Percentiles rank a stretch among this genome's conserved stretches.
phyloP scores from a whole-genome alignment of 768 basidiomycete species.

The Suillus placidus region DNA sequence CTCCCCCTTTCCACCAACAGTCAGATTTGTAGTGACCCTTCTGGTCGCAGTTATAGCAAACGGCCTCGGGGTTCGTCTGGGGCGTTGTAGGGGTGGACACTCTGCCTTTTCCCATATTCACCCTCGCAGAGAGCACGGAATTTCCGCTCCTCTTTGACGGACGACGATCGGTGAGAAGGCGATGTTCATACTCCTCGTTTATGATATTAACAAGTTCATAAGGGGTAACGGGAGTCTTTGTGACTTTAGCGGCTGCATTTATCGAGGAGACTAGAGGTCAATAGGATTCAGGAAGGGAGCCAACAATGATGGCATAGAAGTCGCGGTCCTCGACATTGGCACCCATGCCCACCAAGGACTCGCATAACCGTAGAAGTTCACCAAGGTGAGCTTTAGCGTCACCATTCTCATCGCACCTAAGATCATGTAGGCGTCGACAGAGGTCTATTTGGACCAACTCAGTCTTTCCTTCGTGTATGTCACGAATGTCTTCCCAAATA shows the following conservation, averaged over 20 bases:
- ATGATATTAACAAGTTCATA: constrained; percentile 21
- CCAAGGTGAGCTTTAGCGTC: constrained; percentile 27
- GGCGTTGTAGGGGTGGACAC: too few relatives aligned
- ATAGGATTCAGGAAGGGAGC: constrained; percentile 28
- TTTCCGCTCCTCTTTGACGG: not conserved
- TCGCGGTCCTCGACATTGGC: constrained; percentile 21
- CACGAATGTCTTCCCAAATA: too few relatives aligned
- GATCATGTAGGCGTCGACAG: constrained; percentile 21
- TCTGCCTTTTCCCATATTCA: too few relatives aligned
- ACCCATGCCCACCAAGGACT: constrained; percentile 15
- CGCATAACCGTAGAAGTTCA: not conserved
- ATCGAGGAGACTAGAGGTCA: constrained; percentile 22
- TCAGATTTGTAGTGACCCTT: too few relatives aligned
- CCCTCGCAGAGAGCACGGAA: too few relatives aligned
- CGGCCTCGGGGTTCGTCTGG: too few relatives aligned
- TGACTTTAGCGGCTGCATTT: constrained; percentile 17
- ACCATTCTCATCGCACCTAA: constrained; percentile 23
- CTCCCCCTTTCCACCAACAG: too few relatives aligned
- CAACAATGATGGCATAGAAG: constrained; percentile 24
- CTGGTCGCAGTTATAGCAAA: too few relatives aligned
- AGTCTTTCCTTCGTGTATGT: constrained; percentile 22
- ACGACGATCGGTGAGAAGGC: fast-evolving
- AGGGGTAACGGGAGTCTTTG: constrained; percentile 7
- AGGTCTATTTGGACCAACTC: constrained; percentile 28
- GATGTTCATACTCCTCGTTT: constrained; percentile 20